A percentile compares a stretch with the other conserved stretches of the same genome.
These are phyloP conservation scores for Shiraia bambusicola DNA, from an alignment of 2,329 filamentous ascomycete species.

Conservation along the genomic window DNA sequence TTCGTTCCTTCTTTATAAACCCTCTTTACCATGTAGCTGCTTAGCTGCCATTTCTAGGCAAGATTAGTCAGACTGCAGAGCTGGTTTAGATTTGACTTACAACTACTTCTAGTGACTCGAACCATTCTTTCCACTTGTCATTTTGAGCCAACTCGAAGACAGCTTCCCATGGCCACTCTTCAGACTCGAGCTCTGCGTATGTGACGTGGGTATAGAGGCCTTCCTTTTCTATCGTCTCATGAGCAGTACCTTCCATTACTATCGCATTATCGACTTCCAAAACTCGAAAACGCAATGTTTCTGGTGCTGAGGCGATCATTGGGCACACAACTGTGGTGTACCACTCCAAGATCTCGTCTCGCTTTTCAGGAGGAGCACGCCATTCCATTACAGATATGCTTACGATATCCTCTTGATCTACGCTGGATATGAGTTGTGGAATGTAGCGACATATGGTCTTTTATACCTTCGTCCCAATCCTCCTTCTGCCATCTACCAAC, in stretches of 20 bases:
- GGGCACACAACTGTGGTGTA: slow-evolving; percentile 11
- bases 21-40: slow-evolving; percentile 12
- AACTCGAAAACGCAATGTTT: slow-evolving; percentile 17
- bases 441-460: background rate
- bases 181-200: slow-evolving; percentile 14
- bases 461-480: slow-evolving; percentile 14
- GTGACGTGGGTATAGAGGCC: slow-evolving; percentile 13
- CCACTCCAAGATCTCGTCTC: slow-evolving; percentile 14
- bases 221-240: slow-evolving; percentile 7
- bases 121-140: slow-evolving; percentile 13
- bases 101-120: slow-evolving; percentile 13
- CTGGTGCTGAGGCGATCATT: slow-evolving; percentile 9
- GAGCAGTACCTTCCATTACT: slow-evolving; percentile 3
- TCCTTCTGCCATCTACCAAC: slow-evolving; percentile 15
- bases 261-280: slow-evolving; percentile 16
- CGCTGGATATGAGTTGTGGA: slow-evolving; percentile 1
- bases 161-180: slow-evolving; percentile 22
- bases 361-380: slow-evolving; percentile 5
- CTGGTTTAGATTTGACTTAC: slow-evolving; percentile 4
- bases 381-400: slow-evolving; percentile 20
- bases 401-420: slow-evolving; percentile 14
- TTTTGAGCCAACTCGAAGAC: slow-evolving; percentile 17
- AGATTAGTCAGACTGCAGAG: slow-evolving; percentile 1
- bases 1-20: background rate
- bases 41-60: slow-evolving; percentile 17